Base-by-base conservation (phyloP, 805 yeast species). In the Lipomyces japonicus region DNA sequence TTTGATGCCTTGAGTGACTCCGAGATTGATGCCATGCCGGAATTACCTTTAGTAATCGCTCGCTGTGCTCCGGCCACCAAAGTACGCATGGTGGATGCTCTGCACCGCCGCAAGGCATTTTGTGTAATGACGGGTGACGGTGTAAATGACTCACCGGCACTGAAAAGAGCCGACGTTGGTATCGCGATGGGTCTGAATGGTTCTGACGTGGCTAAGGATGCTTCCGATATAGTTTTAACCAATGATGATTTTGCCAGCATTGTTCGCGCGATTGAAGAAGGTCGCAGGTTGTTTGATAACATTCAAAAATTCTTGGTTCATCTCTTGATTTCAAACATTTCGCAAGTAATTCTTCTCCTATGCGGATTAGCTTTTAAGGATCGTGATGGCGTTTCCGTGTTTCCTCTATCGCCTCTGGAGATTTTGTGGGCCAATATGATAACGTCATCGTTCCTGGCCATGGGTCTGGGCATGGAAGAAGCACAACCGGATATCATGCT, bases 121-220 rank as follows among this genome's bases (percentile, higher is more conserved):
- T 75, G 84, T 68, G 91, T 90, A 23, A 85, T 84, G 91, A 82
- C 88, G 22, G 88, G 88, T 53, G 91, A 84, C 65, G 91, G 91
- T 57, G 90, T 84, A 39, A 84, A 84, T 64, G 91, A 84, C 64
- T 82, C 89, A 1, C 91, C 91, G 24, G 79, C 86, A 24, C 71
- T 84, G 67, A 84, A 84, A 64, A 79, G 74, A 50, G 84, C 91
- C 3, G 89, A 84, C 67, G 86, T 84, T 48, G 91, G 91, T 58
- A 83, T 84, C 65, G 88, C 91, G 9, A 84, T 84, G 91, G 91
- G 91, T 41, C 72, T 80, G 68, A 77, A 82, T 53, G 91, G 91
- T 4, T 80, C 86, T 10, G 91, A 84, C 69, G 91, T 84, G 40
- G 91, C 91, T 12, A 84, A 84, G 65, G 89, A 84, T 65, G 87